Conservation (phyloP, 305 asterid species). For the Fraxinus greggii region DNA sequence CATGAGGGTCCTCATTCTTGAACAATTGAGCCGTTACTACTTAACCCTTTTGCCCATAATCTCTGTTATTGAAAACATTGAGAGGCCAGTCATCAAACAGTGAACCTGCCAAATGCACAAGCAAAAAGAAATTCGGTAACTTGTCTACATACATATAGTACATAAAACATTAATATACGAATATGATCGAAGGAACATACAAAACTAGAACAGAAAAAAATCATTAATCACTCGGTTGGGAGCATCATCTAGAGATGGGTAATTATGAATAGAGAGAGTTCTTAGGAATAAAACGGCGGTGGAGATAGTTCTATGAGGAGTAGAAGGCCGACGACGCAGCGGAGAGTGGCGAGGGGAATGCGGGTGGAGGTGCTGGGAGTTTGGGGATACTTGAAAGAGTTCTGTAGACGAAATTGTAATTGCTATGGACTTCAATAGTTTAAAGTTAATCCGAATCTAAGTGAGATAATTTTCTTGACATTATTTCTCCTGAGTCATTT, state of each 20-base stretch:
- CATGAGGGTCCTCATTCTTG: conserved; percentile 39
- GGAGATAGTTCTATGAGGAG: background rate
- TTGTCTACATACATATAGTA: background rate
- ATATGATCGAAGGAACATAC: background rate
- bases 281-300: background rate
- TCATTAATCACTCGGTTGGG: background rate
- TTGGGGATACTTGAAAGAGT: background rate
- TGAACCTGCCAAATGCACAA: background rate
- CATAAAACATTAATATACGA: background rate
- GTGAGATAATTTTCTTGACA: too few relatives aligned
- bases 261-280: background rate
- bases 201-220: background rate
- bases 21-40: background rate
- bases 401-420: background rate
- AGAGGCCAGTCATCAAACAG: background rate
- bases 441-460: too few relatives aligned
- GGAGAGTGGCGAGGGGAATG: background rate
- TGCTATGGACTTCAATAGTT: background rate
- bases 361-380: background rate
- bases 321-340: background rate
- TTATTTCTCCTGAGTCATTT: background rate
- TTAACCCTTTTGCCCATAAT: background rate
- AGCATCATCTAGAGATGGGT: background rate
- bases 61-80: background rate
- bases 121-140: background rate